phyloP scores from a whole-genome alignment of 148 eudicot genomes.

The Rhododendron simsii region DNA sequence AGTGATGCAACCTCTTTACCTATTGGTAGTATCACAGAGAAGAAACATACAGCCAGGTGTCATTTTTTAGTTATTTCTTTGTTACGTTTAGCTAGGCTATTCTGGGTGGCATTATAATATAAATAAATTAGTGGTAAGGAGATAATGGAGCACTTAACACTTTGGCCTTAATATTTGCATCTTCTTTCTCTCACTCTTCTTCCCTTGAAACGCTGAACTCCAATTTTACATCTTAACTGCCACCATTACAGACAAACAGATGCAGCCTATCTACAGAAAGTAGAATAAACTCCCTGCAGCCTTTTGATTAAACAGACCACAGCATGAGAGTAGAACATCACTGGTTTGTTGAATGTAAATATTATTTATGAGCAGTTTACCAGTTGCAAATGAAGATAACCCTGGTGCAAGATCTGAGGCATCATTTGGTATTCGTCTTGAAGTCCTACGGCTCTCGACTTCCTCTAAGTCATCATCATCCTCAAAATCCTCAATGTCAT shows the following conservation, averaged over 20 bases:
- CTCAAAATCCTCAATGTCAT: conserved; percentile 95
- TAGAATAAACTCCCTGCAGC: not conserved
- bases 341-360: not conserved
- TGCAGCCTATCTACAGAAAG: not conserved
- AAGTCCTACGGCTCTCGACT: conserved; percentile 70
- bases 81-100: not conserved
- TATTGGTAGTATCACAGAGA: not conserved
- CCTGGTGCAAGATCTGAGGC: conserved; percentile 69
- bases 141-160: not conserved
- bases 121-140: not conserved
- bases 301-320: not conserved
- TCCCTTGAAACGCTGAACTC: not conserved
- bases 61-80: not conserved
- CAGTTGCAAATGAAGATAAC: conserved; percentile 86
- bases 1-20: conserved; percentile 8
- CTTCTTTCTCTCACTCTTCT: not conserved
- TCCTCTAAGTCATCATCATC: conserved; percentile 77
- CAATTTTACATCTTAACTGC: not conserved
- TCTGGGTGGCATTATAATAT: not conserved
- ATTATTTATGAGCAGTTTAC: conserved; percentile 32
- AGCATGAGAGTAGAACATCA: not conserved
- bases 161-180: not conserved
- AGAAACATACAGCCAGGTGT: not conserved
- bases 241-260: not conserved
- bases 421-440: conserved; percentile 87